Evolutionary conservation across 345 rosid genomes (phyloP), one percentile per base, ranked within the genome.

Genomic region (Eutrema yunnanense): DNA sequence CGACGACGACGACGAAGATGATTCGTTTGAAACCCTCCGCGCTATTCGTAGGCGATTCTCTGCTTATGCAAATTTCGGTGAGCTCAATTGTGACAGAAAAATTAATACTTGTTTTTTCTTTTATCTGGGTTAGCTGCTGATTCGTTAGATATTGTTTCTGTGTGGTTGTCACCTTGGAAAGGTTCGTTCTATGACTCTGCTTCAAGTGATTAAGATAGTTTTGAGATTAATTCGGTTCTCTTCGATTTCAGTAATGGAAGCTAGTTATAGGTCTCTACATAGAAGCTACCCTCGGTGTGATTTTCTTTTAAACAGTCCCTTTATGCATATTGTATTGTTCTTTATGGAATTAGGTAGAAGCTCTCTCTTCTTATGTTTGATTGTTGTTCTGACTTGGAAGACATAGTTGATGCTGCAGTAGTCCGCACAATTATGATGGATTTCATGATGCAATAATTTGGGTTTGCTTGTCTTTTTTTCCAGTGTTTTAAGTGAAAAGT

Each of bases 21-120:
- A 84, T 44, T 94, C 88, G 64, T 82, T 85, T 34, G 93, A 88
- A 77, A 89, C 86, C 29, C 88, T 95, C 54, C 85, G 85, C 8
- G 86, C 85, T 56, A 84, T 95, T 63, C 88, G 83, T 81, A 80
- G 76, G 53, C 85, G 97, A 52, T 92, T 92, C 77, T 76, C 88
- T 19, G 86, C 88, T 33, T 89, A 84, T 71, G 72, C 79, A 36
- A 66, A 42, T 34, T 73, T 12, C 14, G 81, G 97, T 91, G 67
- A 81, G 84, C 74, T 69, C 38, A 7, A n/a, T 61, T 12, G 56
- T 44, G 48, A 27, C 7, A 14, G 9, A 38, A 38, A 37, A 32
- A 16, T 9, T 4, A 8, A 14, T 54, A 22, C 37, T 49, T 52
- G 16, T 46, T 26, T 53, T 8, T 2, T 48, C 40, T 9, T 34